Base-by-base conservation (phyloP, 306 rosid species). In the Elaeagnus macrophylla region DNA sequence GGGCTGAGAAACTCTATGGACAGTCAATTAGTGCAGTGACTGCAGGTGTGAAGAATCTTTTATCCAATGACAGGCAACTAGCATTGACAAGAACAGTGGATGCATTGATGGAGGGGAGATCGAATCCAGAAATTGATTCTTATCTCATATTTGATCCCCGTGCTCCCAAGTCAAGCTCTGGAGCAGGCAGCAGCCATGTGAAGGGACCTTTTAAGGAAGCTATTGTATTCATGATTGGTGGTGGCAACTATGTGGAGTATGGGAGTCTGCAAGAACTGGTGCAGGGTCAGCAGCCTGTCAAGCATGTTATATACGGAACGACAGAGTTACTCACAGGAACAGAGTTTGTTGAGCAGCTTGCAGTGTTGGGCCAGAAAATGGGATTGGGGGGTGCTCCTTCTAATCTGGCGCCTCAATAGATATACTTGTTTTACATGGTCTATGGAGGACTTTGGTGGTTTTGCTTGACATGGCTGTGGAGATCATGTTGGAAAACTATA, bases 1-100 rank as follows among this genome's bases (percentile, higher is more conserved):
- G 97, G 97, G 97, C 97, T 5, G 97, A 91, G 75, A 91, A 84
- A 67, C 81, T 91, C 43, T 91, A 91, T 51, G 95, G 97, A 38
- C 97, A 89, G 66, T 89, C 97, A 42, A 80, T 89, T 51, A 81
- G 95, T 37, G 96, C 85, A 4, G 95, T 91, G 76, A 86, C 97
- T 12, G 97, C 97, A 35, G 97, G 97, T 64, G 89, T 91, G 58
- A 91, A 86, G 68, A 91, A 86, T 71, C 81, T 91, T 19, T 69
- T 91, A 53, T 91, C 97, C 19, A 83, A 68, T 47, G 96, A 91
- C 65, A 73, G 96, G 73, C 97, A 91, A 70, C 83, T 91, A 12
- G 97, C 95, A 13, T 69, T 91, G 75, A 84, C 95, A 9, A 86
- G 96, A 72, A 82, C 96, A 12, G 96, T 91, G 63, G 97, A 91